These are phyloP conservation scores for Daedaleopsis nitida DNA, from an alignment of 768 basidiomycete genomes.

Conservation along the genomic window DNA sequence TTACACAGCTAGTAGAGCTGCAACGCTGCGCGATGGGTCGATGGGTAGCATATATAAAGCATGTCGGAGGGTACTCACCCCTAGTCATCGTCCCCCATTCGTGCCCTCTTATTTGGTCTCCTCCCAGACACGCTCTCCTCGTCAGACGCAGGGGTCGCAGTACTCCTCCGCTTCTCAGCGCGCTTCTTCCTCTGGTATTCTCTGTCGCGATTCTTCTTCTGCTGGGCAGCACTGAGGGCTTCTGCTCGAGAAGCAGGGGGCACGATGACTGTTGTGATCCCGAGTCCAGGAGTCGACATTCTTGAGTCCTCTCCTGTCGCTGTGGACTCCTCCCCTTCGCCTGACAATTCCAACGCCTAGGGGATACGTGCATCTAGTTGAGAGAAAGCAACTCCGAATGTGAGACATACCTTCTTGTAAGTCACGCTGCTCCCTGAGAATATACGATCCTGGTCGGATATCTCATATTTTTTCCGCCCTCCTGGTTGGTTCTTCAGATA, in stretches of 20 bases:
- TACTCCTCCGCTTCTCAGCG: slow-evolving; percentile 60
- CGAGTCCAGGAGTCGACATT: slow-evolving; percentile 65
- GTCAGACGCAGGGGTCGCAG: slow-evolving; percentile 60
- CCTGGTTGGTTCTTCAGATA: slow-evolving; percentile 79
- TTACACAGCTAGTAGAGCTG: too few relatives aligned
- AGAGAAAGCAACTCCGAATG: neutral
- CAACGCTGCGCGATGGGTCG: too few relatives aligned
- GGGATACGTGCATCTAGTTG: neutral
- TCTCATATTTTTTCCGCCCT: slow-evolving; percentile 71
- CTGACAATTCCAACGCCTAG: slow-evolving; percentile 75
- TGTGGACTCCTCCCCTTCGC: slow-evolving; percentile 64
- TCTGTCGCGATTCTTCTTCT: slow-evolving; percentile 77
- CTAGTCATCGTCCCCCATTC: slow-evolving; percentile 68
- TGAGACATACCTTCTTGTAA: slow-evolving; percentile 59
- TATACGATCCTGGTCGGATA: slow-evolving; percentile 75
- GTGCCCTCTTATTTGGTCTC: slow-evolving; percentile 68
- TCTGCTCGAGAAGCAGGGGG: slow-evolving; percentile 71
- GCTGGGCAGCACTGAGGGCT: slow-evolving; percentile 69
- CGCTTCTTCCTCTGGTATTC: slow-evolving; percentile 82
- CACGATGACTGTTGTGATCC: slow-evolving; percentile 66
- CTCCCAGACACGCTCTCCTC: slow-evolving; percentile 62
- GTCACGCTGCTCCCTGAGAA: slow-evolving; percentile 84
- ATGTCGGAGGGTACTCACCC: neutral
- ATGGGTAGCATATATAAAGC: too few relatives aligned
- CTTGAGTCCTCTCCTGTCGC: slow-evolving; percentile 70